phyloP scores from a whole-genome alignment of 805 yeast species.

The Cephaloascus albidus region DNA sequence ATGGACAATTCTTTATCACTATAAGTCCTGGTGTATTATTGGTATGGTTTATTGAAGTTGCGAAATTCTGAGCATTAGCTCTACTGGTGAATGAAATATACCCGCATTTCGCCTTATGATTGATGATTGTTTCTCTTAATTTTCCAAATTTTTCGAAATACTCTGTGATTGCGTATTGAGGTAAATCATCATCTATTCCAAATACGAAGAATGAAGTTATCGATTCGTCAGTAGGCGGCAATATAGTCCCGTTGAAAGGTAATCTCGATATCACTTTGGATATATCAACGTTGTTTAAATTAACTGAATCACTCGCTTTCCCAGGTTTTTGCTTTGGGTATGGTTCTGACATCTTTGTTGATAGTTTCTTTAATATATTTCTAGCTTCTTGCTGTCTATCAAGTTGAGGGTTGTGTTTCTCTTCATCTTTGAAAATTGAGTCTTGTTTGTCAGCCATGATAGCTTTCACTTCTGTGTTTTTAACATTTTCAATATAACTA shows the following conservation, averaged over 20 bases:
- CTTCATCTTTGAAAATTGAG: constrained; percentile 32
- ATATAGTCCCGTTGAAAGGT: constrained; percentile 60
- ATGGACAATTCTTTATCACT: constrained; percentile 27
- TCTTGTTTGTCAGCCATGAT: constrained; percentile 37
- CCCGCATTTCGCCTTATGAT: constrained; percentile 57
- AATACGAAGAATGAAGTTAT: constrained; percentile 62
- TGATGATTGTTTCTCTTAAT: constrained; percentile 37
- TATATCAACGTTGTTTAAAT: constrained; percentile 29
- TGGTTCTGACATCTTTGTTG: constrained; percentile 17
- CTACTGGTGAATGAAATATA: constrained; percentile 45
- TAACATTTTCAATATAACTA: constrained; percentile 6
- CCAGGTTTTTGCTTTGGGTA: constrained; percentile 3
- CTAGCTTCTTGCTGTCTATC: constrained; percentile 25
- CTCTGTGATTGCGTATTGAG: constrained; percentile 52
- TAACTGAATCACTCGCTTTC: constrained; percentile 4
- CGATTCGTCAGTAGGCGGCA: constrained; percentile 25
- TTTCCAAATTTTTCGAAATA: constrained; percentile 36
- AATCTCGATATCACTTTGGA: constrained; percentile 44
- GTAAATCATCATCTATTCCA: constrained; percentile 60
- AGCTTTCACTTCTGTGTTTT: constrained; percentile 26
- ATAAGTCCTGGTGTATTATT: constrained; percentile 18
- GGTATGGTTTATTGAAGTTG: constrained; percentile 15
- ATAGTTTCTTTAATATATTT: constrained; percentile 41
- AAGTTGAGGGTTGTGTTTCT: constrained; percentile 3
- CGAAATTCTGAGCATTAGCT: constrained; percentile 38